Evolutionary conservation across 345 rosid genomes (phyloP), one percentile per base, ranked within the genome.

Genomic region (Hirschfeldia incana): DNA sequence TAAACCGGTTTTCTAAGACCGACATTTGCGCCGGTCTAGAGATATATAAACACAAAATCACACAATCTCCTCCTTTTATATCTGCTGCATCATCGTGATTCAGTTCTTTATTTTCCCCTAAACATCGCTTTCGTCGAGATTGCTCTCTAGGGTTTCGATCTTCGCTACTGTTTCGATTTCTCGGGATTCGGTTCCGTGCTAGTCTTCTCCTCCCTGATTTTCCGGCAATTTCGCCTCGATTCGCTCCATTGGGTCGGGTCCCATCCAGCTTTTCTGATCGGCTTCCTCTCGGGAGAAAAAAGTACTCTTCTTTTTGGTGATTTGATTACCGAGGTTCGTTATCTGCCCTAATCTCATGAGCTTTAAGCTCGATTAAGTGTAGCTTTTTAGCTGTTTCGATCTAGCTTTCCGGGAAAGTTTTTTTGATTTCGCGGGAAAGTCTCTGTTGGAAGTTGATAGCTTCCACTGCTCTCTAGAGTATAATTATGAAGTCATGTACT

Each of bases 61-160:
- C 77, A 73, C 46, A 63, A 62, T 62, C 30, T 42, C 42, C 30
- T 42, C 42, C n/a, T 44, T 73, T 36, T 39, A 39, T 39, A 36
- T 39, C 11, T 39, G 46, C 42, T 2, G 8, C 42, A 36, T 36
- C 70, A 62, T 74, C 51, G 12, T 15, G 75, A 69, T 68, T 80
- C 44, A 42, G 71, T 67, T n/a, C 65, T 63, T 10, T 12, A 1
- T 36, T 27, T 75, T 33, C 36, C 82, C 76, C 85, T 62, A 82
- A 78, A 68, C 76, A 46, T 79, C 72, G 62, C 49, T 39, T 55
- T 57, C 65, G 62, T 74, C 70, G 76, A 65, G 83, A 80, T 81
- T 65, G 59, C 70, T 80, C 53, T 21, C 42, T 55, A 83, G 86
- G 88, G 84, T 83, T 85, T 85, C 60, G 77, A 67, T 79, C 69